phyloP scores from a whole-genome alignment of 179 eudicot genomes.

The Monotropa hypopitys region DNA sequence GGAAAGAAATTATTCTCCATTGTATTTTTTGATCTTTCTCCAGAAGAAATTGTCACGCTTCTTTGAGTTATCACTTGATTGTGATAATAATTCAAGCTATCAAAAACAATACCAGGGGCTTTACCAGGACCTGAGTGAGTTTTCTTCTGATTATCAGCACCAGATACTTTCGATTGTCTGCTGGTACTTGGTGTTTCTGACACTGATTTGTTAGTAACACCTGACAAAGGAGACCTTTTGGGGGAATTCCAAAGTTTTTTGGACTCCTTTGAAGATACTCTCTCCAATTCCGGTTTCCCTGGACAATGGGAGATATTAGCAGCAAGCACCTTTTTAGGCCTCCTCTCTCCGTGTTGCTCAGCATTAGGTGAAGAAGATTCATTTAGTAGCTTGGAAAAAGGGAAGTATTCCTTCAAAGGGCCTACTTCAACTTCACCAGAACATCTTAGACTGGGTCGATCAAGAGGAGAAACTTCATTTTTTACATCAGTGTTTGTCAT shows the following conservation, averaged over 20 bases:
- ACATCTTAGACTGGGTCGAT: conserved; percentile 19
- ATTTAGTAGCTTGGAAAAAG: conserved; percentile 12
- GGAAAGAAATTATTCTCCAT: conserved; percentile 21
- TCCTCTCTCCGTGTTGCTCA: conserved; percentile 29
- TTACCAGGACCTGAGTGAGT: conserved; percentile 26
- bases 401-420: conserved; percentile 19
- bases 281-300: conserved; percentile 21
- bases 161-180: conserved; percentile 23
- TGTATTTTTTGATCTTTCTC: conserved; percentile 37
- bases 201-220: conserved; percentile 21
- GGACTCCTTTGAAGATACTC: conserved; percentile 22
- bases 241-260: conserved; percentile 30
- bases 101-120: conserved; percentile 19
- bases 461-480: conserved; percentile 17
- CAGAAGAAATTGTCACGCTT: conserved; percentile 31
- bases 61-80: conserved; percentile 29
- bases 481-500: conserved; percentile 14
- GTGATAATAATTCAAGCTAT: conserved; percentile 25
- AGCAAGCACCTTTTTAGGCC: conserved; percentile 19
- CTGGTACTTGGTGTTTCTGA: conserved; percentile 31
- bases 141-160: conserved; percentile 27
- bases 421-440: conserved; percentile 18
- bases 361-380: conserved; percentile 18
- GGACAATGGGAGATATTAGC: conserved; percentile 24
- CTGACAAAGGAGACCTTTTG: conserved; percentile 30